phyloP scores from a whole-genome alignment of 2,329 filamentous ascomycete species.

The Pseudogymnoascus sp. region DNA sequence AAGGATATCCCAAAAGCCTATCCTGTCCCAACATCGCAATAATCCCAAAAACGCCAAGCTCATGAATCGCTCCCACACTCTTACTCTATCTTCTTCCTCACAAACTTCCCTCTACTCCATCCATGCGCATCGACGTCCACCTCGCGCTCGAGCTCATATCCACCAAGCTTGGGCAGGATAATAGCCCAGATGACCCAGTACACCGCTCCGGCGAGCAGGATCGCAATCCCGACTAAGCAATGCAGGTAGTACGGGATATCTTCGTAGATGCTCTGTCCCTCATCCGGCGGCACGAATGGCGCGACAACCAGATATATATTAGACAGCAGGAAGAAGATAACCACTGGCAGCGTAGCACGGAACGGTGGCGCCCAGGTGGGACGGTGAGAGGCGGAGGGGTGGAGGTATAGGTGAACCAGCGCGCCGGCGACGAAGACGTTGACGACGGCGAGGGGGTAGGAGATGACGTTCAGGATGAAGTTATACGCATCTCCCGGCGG shows the following conservation, averaged over 20 bases:
- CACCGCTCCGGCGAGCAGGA: constrained; percentile 42
- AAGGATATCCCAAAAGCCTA: not conserved
- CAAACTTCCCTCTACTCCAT: constrained; percentile 52
- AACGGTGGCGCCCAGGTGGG: constrained; percentile 46
- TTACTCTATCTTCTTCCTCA: constrained; percentile 14
- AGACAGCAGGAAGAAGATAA: constrained; percentile 50
- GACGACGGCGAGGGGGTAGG: constrained; percentile 52
- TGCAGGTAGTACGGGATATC: constrained; percentile 48
- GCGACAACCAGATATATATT: constrained; percentile 54
- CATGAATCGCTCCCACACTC: not conserved
- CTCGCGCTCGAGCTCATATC: constrained; percentile 49
- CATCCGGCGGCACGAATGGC: constrained; percentile 46
- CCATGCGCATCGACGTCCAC: constrained; percentile 49
- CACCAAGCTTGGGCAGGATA: constrained; percentile 41
- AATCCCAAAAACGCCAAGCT: not conserved
- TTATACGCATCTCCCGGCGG: constrained; percentile 60
- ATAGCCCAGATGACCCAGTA: constrained; percentile 50
- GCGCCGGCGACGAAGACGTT: constrained; percentile 46
- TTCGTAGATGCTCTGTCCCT: constrained; percentile 45
- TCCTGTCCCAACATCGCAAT: not conserved
- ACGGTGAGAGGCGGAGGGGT: constrained; percentile 38
- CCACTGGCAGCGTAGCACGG: constrained; percentile 44
- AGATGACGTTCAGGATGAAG: constrained; percentile 54
- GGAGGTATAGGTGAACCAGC: constrained; percentile 44
- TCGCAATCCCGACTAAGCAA: constrained; percentile 47